These are phyloP conservation scores for Paraphysoderma sedebokerense DNA, from an alignment of 371 early-diverging fungal genomes.

Conservation along the genomic window DNA sequence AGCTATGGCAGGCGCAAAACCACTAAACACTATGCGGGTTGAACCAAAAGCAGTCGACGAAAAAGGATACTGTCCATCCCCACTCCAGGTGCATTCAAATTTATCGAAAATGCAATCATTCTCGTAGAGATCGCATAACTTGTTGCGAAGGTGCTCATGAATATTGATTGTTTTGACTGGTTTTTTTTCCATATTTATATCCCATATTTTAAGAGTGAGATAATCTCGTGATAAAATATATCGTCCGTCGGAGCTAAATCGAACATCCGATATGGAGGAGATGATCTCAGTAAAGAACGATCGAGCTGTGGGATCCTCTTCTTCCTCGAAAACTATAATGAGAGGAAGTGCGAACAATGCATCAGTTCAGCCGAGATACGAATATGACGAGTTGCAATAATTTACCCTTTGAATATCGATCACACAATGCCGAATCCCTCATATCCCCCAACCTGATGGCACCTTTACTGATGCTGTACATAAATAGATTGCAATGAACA, in stretches of 20 bases:
- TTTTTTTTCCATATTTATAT: conserved; percentile 84
- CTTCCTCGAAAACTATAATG: conserved; percentile 69
- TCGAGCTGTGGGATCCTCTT: conserved; percentile 79
- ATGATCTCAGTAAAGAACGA: conserved; percentile 98
- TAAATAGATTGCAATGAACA: conserved; percentile 82
- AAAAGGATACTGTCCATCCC: conserved; percentile 49
- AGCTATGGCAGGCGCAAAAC: too few species aligned
- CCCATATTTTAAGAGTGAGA: conserved; percentile 92
- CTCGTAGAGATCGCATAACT: conserved; percentile 93
- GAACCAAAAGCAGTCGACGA: background rate
- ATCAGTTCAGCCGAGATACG: background rate
- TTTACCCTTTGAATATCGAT: conserved; percentile 74
- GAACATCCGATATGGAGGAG: conserved; percentile 88
- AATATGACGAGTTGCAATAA: background rate
- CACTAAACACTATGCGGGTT: background rate
- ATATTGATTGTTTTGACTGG: conserved; percentile 88
- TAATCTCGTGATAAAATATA: conserved; percentile 94
- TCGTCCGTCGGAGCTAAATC: conserved; percentile 87
- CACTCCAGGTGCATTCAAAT: conserved; percentile 92
- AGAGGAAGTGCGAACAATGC: conserved; percentile 4
- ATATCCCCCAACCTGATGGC: conserved; percentile 93
- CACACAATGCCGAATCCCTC: conserved; percentile 87
- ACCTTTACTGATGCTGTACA: conserved; percentile 97
- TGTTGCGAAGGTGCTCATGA: conserved; percentile 81
- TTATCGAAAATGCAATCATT: conserved; percentile 98